phyloP scores from a whole-genome alignment of 2,329 filamentous ascomycete species.

The Hypoxylon sp. region DNA sequence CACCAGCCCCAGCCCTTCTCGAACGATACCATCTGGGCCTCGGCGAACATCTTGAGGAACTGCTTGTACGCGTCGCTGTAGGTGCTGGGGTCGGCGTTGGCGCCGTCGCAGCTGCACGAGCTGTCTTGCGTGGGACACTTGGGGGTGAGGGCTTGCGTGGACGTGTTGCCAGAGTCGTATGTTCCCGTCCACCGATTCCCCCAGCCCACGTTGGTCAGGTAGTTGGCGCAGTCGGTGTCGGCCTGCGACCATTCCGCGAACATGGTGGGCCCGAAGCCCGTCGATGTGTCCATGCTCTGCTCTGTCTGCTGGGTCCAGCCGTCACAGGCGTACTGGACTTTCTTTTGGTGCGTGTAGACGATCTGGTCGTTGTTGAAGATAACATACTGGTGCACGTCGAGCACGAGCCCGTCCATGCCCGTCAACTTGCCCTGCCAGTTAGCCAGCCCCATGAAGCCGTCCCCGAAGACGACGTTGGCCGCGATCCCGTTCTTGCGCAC shows the following conservation, averaged over 20 bases:
- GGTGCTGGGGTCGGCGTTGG: constrained; percentile 78
- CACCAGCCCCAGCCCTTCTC: constrained; percentile 98
- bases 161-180: constrained; percentile 75
- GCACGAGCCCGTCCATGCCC: constrained; percentile 78
- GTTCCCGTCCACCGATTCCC: constrained; percentile 95
- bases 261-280: constrained; percentile 92
- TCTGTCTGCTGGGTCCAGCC: constrained; percentile 87
- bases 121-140: constrained; percentile 78
- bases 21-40: constrained; percentile 96
- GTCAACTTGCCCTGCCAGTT: constrained; percentile 92
- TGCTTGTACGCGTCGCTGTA: constrained; percentile 85
- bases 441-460: constrained; percentile 91
- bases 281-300: constrained; percentile 78
- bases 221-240: constrained; percentile 91
- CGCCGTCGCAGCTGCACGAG: constrained; percentile 79
- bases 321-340: constrained; percentile 88
- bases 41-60: constrained; percentile 90
- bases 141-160: constrained; percentile 75
- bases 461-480: constrained; percentile 85
- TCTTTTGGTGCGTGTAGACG: constrained; percentile 82
- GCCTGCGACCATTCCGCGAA: constrained; percentile 98
- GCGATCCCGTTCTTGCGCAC: constrained; percentile 83
- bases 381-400: constrained; percentile 99
- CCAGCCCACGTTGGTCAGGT: constrained; percentile 90
- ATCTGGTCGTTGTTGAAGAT: constrained; percentile 96